Evolutionary conservation across 2,329 filamentous ascomycete species (phyloP).

Genomic region (Phaeosphaeria sp.): DNA sequence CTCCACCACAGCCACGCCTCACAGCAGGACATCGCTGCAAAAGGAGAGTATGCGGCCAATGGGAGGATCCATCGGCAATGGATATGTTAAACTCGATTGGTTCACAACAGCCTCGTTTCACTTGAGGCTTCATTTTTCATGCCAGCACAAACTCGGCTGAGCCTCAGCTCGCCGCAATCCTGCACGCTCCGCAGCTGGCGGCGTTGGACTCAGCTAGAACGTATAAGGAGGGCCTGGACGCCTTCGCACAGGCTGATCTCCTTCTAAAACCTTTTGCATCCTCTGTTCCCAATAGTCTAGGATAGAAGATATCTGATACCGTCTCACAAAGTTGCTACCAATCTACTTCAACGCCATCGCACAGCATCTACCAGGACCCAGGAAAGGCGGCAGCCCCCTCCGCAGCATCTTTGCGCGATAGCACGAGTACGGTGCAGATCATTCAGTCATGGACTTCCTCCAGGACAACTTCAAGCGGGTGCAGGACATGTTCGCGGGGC

Average conservation of each 20-base stretch:
- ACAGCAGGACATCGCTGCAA: constrained; percentile 2
- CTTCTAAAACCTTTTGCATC: not conserved
- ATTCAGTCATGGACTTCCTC: constrained; percentile 1
- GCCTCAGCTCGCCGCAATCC: constrained; percentile 12
- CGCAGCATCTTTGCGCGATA: not conserved
- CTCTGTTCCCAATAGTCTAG: not conserved
- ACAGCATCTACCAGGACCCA: not conserved
- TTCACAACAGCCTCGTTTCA: not conserved
- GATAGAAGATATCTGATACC: not conserved
- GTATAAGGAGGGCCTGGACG: constrained; percentile 6
- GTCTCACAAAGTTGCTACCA: not conserved
- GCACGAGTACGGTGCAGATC: not conserved
- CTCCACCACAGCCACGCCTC: constrained; percentile 17
- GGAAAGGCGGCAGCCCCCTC: not conserved
- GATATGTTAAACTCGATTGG: not conserved
- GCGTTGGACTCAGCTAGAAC: constrained; percentile 10
- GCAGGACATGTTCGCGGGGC: constrained; percentile 29
- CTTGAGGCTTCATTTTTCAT: constrained; percentile 1
- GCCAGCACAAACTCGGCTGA: not conserved
- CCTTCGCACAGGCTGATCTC: not conserved
- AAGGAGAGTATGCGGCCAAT: not conserved
- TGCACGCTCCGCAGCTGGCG: constrained; percentile 5
- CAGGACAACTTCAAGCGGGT: constrained; percentile 28
- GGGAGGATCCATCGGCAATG: not conserved
- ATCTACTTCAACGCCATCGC: not conserved